These are phyloP conservation scores for Amanita exitialis DNA, from an alignment of 768 basidiomycete genomes.

Conservation along the genomic window DNA sequence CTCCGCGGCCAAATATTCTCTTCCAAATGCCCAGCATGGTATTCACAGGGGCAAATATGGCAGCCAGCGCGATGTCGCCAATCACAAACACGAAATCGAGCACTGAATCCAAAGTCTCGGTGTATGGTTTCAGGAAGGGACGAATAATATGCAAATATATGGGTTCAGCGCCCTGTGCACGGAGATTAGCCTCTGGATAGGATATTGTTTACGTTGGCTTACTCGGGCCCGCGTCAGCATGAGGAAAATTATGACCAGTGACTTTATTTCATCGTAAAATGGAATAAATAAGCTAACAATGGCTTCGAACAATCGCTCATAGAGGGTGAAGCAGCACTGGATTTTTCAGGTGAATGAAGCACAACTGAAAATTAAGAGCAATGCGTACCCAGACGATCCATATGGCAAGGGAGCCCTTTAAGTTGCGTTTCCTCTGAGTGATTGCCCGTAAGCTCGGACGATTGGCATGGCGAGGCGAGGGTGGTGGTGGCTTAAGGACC, in stretches of 20 bases:
- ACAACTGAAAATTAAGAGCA: background rate
- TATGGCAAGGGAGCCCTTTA: conserved; percentile 77
- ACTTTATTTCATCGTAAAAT: conserved; percentile 80
- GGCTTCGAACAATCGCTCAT: conserved; percentile 58
- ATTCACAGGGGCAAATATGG: conserved; percentile 29
- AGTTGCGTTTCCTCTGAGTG: conserved; percentile 70
- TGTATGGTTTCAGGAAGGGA: conserved; percentile 70
- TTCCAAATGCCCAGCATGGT: conserved; percentile 27
- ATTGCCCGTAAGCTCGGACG: conserved; percentile 57
- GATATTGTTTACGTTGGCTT: conserved; percentile 15
- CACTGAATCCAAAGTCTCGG: conserved; percentile 49
- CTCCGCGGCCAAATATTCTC: conserved; percentile 13
- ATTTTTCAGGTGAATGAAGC: conserved; percentile 8
- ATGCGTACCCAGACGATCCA: conserved; percentile 77
- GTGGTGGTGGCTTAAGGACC: conserved; percentile 58
- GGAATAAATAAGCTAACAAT: conserved; percentile 65
- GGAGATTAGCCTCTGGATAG: background rate
- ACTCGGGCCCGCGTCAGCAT: conserved; percentile 70
- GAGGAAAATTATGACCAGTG: conserved; percentile 61
- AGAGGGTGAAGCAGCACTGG: conserved; percentile 57
- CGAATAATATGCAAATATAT: conserved; percentile 75
- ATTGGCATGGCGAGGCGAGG: conserved; percentile 42
- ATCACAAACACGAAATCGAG: conserved; percentile 52
- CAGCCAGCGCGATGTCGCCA: conserved; percentile 49
- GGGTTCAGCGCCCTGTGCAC: conserved; percentile 72